Evolutionary conservation across 2,329 filamentous ascomycete species (phyloP), one percentile per base, ranked within the genome.

Genomic region (Neonectria coccinea): DNA sequence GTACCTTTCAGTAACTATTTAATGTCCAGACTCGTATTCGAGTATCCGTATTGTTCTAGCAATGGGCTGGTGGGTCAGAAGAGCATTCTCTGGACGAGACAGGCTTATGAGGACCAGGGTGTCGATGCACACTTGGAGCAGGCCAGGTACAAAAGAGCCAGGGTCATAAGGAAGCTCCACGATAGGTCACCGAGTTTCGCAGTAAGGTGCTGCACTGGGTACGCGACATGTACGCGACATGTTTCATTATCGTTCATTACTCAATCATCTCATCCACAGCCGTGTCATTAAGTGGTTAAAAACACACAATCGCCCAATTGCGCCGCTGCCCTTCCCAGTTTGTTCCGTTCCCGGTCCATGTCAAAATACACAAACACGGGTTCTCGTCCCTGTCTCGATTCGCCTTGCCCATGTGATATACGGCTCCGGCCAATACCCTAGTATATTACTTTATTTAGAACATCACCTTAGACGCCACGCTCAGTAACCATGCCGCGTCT

Each of bases 401-500:
- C 42, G 48, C 50, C 51, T 59, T 31, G 51, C 64, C 14, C 44
- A 45, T 41, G 36, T n/a, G 41, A 66, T 53, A 47, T 61, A 33
- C 52, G 57, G 52, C 31, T 59, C 57, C 62, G 29, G 29, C 20
- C 42, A 11, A 57, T n/a, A 22, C 42, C 27, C 18, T 42, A 16
- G 16, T 22, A 18, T 11, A 14, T 55, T 5, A 29, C 16, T 14
- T 53, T 16, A 39, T 55, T 18, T 77, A 89, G 67, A 89, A 81
- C 69, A 89, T 79, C 48, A 89, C 85, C 72, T 88, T 89, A 27
- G 85, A 84, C 11, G 88, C 89, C 67, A 91, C 88, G 67, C 84
- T 89, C 59, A 91, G 77, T 51, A 92, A 77, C 89, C 89, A 92
- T 16, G 88, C 88, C 27, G 88, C 89, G 76, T 91, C 89, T 62